A percentile compares a stretch with the other conserved stretches of the same genome.
Evolutionary conservation across 164 flowering plant genomes (phyloP).

Genomic region (Kalanchoe fedtschenkoi): DNA sequence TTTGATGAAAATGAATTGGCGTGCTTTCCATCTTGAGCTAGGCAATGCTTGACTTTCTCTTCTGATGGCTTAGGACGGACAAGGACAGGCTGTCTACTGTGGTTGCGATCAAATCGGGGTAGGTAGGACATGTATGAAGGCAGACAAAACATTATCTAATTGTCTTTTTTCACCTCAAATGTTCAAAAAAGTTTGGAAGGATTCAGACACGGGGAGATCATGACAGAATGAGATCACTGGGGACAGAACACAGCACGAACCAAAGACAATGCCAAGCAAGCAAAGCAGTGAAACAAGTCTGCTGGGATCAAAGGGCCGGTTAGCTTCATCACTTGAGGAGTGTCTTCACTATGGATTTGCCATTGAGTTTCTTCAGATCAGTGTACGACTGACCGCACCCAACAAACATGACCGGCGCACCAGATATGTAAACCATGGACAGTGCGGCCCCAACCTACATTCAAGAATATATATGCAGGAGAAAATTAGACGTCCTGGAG

Average conservation of each 20-base stretch:
- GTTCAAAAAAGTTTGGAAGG: not conserved
- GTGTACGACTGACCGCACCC: conserved; percentile 97
- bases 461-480: not conserved
- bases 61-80: too few species aligned
- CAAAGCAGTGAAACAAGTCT: not conserved
- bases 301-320: not conserved
- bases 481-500: not conserved
- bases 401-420: conserved; percentile 97
- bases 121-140: too few species aligned
- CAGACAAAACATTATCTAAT: too few species aligned
- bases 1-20: too few species aligned
- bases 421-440: conserved; percentile 95
- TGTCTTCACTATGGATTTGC: conserved; percentile 80
- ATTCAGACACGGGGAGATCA: too few species aligned
- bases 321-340: conserved; percentile 49
- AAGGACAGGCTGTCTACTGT: too few species aligned
- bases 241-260: not conserved
- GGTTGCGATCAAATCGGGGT: too few species aligned
- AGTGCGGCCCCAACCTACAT: conserved; percentile 91
- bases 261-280: not conserved
- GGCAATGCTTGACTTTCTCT: too few species aligned
- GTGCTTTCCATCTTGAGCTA: too few species aligned
- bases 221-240: not conserved
- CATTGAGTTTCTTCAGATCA: conserved; percentile 86
- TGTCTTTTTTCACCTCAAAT: too few species aligned